Evolutionary conservation across 768 basidiomycete genomes (phyloP), one percentile per base, ranked within the genome.

Genomic region (Boletus subparvulus): DNA sequence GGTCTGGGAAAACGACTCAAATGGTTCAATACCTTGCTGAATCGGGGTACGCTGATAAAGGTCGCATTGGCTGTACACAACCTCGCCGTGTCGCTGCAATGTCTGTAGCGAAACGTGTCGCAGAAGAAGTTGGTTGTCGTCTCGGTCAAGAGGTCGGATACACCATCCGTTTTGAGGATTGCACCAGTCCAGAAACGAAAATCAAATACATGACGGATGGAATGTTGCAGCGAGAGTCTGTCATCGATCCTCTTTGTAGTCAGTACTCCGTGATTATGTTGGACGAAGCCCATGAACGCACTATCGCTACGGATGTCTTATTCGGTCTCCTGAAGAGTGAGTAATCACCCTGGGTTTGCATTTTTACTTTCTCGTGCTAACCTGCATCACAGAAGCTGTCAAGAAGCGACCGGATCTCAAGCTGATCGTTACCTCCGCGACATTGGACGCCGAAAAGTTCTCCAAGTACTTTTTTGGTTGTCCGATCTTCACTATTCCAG

Each of bases 181-280:
- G 96, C 74, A 98, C 97, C 7, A 90, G 94, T 68, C 96, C 97
- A 4, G 97, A 99, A 75, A 98, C 97, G 4, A 87, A 90, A 68
- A 99, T 99, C 82, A 99, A 98, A 74, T 99, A 97, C 82, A 98
- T 99, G 97, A 99, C 97, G 67, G 97, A 98, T 69, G 97, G 97
- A 77, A 98, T 99, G 94, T 81, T 99, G 26, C 92, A 98, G 67
- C 85, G 97, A 75, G 97, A 99, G 78, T 93, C 90, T 61, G 78
- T 99, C 51, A 91, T 98, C 68, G 97, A 99, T 67, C 96, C 96
- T 6, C 86, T 97, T 58, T 88, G 94, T 70, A 91, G 86, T 58
- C 83, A 86, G 46, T 99, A 99, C 70, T 93, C 92, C 3, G 93
- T 98, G 52, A 78, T 99, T 73, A 99, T 99, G 90, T 80, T 99